phyloP scores from a whole-genome alignment of 2,329 filamentous ascomycete genomes.

The Verruconis gallopava region DNA sequence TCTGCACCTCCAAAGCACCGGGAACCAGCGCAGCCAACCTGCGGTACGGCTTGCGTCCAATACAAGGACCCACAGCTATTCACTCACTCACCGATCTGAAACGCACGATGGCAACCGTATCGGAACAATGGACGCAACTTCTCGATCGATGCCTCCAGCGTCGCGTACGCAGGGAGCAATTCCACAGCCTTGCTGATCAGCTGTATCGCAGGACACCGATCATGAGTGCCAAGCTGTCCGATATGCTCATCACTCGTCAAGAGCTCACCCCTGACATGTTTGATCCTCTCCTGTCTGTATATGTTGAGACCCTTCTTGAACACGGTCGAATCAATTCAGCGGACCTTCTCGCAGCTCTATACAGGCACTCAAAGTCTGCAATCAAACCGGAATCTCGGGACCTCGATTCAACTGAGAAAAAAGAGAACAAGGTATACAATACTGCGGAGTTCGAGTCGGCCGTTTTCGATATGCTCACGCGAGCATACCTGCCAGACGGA shows the following conservation, averaged over 20 bases:
- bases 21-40: too few relatives aligned
- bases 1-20: too few relatives aligned
- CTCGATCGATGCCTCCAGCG: constrained; percentile 23
- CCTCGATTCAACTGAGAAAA: not conserved
- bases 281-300: constrained; percentile 17
- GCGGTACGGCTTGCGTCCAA: too few relatives aligned
- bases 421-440: not conserved
- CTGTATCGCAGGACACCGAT: constrained; percentile 23
- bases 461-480: constrained; percentile 7
- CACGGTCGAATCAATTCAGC: constrained; percentile 5
- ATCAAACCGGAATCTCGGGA: not conserved
- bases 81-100: too few relatives aligned
- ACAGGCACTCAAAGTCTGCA: constrained; percentile 5
- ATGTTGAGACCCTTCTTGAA: constrained; percentile 9
- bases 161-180: constrained; percentile 21
- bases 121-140: constrained; percentile 23
- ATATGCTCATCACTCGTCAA: constrained; percentile 22
- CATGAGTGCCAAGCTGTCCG: constrained; percentile 23
- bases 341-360: constrained; percentile 10
- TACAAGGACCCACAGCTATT: too few relatives aligned
- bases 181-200: constrained; percentile 21
- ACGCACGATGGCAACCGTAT: constrained; percentile 11
- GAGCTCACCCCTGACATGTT: constrained; percentile 16
- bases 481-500: constrained; percentile 2
- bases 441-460: constrained; percentile 6